Evolutionary conservation across 805 yeast species (phyloP), one percentile per base, ranked within the genome.

Genomic region (Lipomyces starkeyi): DNA sequence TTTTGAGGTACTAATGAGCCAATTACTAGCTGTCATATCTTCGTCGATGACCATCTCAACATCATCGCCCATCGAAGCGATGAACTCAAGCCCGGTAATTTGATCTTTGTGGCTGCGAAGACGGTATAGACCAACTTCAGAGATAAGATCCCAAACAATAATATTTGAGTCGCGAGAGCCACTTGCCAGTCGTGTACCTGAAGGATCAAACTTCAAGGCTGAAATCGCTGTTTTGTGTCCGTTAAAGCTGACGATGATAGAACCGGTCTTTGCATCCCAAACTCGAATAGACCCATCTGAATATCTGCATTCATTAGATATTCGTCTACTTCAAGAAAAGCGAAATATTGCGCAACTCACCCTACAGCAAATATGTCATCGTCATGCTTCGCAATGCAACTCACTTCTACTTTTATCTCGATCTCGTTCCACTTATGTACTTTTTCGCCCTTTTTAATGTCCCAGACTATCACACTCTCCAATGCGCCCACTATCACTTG

Each of bases 101-200:
- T 88, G 91, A 73, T 92, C 94, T 77, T 90, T 89, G 78, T 95
- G 99, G 5, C 98, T 93, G 77, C 91, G 87, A 68, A 95, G 83
- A 74, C 94, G 89, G 80, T 86, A 91, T 43, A 94, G 79, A 13
- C 99, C 99, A 34, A 86, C 87, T 81, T 95, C 99, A 9, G 91
- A 90, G 17, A 95, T 93, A 64, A 95, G 84, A 80, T 95, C 99
- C 99, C 99, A 95, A 73, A 93, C 83, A 70, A 95, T 89, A 43
- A 94, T 86, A 64, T 86, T 83, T 3, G 97, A 85, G 78, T 95
- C 99, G 60, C 86, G 85, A 0, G 97, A 88, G 1, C 98, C 99
- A 5, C 97, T 90, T 40, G 88, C 85, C 20, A 95, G 81, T 70
- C 95, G 83, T 0, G 98, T 93, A 58, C 98, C 98, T 52, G 89